Conservation (phyloP, 169 alveolate genomes). For the Perkinsus olseni region DNA sequence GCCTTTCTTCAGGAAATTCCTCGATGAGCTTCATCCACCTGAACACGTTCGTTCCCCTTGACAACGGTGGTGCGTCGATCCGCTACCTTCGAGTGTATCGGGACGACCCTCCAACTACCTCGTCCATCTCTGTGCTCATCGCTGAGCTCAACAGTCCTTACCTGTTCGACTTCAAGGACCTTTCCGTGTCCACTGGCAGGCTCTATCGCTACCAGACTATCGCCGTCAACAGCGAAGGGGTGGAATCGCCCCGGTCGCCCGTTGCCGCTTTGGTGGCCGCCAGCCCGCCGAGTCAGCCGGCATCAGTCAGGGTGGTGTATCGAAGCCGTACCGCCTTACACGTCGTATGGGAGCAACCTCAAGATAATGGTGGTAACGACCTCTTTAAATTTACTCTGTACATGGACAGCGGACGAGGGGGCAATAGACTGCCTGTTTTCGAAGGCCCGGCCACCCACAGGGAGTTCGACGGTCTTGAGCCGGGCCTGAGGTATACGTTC, state of each 20-base stretch:
- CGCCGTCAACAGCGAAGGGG: constrained; percentile 4
- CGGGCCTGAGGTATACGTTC: constrained; percentile 22
- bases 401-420: background rate
- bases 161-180: background rate
- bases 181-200: background rate
- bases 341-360: background rate
- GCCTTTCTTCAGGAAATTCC: background rate
- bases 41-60: constrained; percentile 3
- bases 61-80: constrained; percentile 32
- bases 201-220: constrained; percentile 21
- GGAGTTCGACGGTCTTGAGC: constrained; percentile 12
- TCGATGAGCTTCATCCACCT: background rate
- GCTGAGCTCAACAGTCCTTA: background rate
- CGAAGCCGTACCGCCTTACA: background rate
- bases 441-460: constrained; percentile 1
- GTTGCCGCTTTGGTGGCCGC: background rate
- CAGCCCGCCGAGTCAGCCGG: constrained; percentile 16
- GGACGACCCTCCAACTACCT: constrained; percentile 22
- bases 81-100: constrained; percentile 12
- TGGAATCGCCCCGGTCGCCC: background rate
- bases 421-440: background rate
- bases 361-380: background rate
- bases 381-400: constrained; percentile 5
- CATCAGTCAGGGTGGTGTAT: constrained; percentile 18
- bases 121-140: background rate